Conservation (phyloP, 129 eudicot genomes). For the Lactuca sativa region DNA sequence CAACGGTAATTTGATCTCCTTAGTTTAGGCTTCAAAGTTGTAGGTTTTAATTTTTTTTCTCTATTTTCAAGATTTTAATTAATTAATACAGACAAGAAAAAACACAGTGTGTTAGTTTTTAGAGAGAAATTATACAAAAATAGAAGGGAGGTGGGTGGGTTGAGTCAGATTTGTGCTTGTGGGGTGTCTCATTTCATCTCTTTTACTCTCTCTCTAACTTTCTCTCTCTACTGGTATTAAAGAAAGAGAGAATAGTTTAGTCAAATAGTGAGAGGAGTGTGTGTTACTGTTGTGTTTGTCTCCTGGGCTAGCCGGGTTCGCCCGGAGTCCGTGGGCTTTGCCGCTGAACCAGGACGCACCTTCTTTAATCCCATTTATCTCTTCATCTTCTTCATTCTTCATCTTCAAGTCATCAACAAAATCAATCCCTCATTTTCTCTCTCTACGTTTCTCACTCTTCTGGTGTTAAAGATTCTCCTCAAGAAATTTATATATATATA, state of each 20-base stretch:
- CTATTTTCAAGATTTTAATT: constrained; percentile 14
- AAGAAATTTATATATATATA: constrained; percentile 46
- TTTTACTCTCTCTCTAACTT: constrained; percentile 13
- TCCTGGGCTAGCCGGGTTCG: constrained; percentile 65
- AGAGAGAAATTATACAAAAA: constrained; percentile 27
- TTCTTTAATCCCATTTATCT: constrained; percentile 17
- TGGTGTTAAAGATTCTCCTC: constrained; percentile 54
- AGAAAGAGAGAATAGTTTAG: constrained; percentile 47
- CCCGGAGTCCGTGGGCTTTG: constrained; percentile 94
- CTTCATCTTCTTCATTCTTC: constrained; percentile 34
- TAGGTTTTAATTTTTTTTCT: constrained; percentile 9
- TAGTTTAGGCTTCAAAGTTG: constrained; percentile 39
- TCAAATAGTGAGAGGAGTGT: constrained; percentile 38
- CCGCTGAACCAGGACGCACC: constrained; percentile 79
- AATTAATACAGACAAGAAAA: constrained; percentile 34
- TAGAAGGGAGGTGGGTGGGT: constrained; percentile 26
- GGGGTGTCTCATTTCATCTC: constrained; percentile 27
- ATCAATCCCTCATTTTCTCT: constrained; percentile 22
- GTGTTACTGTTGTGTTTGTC: constrained; percentile 76
- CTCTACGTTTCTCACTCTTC: constrained; percentile 33
- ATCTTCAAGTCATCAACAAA: constrained; percentile 26
- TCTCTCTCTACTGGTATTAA: constrained; percentile 38
- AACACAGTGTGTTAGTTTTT: constrained; percentile 29
- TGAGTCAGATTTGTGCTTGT: constrained; percentile 62
- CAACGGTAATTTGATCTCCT: constrained; percentile 35